Conservation (phyloP, 495 filamentous ascomycete species). For the Penicillium fimorum region DNA sequence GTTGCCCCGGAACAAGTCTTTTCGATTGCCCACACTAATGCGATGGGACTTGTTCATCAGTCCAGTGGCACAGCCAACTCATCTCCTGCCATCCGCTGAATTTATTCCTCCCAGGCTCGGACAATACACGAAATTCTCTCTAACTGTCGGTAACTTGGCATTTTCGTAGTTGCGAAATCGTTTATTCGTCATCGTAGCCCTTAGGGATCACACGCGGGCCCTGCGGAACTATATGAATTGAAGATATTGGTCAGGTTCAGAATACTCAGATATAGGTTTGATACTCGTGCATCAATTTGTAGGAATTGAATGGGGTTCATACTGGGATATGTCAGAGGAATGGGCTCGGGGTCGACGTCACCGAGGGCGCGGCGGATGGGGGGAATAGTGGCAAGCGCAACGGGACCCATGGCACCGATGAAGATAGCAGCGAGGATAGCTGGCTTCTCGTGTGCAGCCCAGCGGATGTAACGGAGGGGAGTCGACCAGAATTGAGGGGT, state of each 20-base stretch:
- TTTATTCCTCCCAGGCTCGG: constrained; percentile 9
- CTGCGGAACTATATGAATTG: constrained; percentile 60
- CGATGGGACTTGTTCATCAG: constrained; percentile 12
- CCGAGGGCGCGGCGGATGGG: constrained; percentile 67
- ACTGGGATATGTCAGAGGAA: constrained; percentile 93
- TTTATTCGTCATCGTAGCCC: constrained; percentile 72
- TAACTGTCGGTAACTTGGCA: constrained; percentile 7
- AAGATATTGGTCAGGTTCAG: constrained; percentile 10
- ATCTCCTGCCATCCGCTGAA: constrained; percentile 13
- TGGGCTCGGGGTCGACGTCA: constrained; percentile 62
- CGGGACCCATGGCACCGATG: constrained; percentile 70
- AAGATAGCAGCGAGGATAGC: constrained; percentile 82
- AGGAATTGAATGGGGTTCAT: constrained; percentile 31
- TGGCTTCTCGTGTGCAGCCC: constrained; percentile 81
- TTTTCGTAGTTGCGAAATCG: constrained; percentile 5
- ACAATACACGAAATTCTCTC: constrained; percentile 5
- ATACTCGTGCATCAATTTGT: background rate
- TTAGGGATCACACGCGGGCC: constrained; percentile 67
- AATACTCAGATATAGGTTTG: background rate
- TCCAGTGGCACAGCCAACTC: constrained; percentile 14
- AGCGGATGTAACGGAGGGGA: constrained; percentile 80
- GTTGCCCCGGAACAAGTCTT: constrained; percentile 2
- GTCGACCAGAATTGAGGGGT: constrained; percentile 76
- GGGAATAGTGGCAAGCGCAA: constrained; percentile 63
- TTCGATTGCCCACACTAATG: constrained; percentile 1